These are phyloP conservation scores for Nitzschia sp. DNA, from an alignment of 108 stramenopile species.

Conservation along the genomic window DNA sequence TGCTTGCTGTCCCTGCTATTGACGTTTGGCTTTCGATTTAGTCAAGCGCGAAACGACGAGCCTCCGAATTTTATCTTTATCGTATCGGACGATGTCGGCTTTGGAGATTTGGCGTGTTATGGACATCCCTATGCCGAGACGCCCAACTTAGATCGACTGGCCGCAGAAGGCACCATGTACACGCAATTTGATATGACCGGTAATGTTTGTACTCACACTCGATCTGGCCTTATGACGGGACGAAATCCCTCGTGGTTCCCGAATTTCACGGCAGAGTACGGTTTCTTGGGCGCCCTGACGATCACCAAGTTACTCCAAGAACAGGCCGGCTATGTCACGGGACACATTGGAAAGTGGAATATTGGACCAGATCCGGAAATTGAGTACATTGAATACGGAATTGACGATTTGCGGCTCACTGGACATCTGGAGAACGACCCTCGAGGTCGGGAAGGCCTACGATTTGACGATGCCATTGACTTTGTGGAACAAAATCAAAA, in stretches of 20 bases:
- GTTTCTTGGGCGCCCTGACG: slow-evolving; percentile 9
- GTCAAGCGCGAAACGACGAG: neutral
- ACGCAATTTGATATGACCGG: neutral
- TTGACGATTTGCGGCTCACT: neutral
- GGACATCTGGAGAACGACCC: neutral
- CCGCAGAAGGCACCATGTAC: neutral
- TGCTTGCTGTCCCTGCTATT: too few species aligned
- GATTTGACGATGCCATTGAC: slow-evolving; percentile 18
- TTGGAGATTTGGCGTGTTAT: slow-evolving; percentile 22
- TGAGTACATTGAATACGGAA: neutral
- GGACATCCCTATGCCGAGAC: slow-evolving; percentile 4
- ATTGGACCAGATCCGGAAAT: slow-evolving; percentile 19
- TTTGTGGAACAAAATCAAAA: slow-evolving; percentile 15
- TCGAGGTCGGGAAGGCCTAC: slow-evolving; percentile 5
- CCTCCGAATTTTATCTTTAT: slow-evolving; percentile 26
- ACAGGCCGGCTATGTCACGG: slow-evolving; percentile 34
- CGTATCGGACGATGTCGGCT: slow-evolving; percentile 29
- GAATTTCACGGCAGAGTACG: neutral
- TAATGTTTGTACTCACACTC: slow-evolving; percentile 5
- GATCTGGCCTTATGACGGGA: slow-evolving; percentile 1
- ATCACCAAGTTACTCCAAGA: slow-evolving; percentile 6
- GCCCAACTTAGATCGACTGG: slow-evolving; percentile 28
- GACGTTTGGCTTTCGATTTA: too few species aligned
- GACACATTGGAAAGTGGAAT: slow-evolving; percentile 44
- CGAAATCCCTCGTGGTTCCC: slow-evolving; percentile 10